Evolutionary conservation across 768 basidiomycete genomes (phyloP).

Genomic region (Mycena amicta): DNA sequence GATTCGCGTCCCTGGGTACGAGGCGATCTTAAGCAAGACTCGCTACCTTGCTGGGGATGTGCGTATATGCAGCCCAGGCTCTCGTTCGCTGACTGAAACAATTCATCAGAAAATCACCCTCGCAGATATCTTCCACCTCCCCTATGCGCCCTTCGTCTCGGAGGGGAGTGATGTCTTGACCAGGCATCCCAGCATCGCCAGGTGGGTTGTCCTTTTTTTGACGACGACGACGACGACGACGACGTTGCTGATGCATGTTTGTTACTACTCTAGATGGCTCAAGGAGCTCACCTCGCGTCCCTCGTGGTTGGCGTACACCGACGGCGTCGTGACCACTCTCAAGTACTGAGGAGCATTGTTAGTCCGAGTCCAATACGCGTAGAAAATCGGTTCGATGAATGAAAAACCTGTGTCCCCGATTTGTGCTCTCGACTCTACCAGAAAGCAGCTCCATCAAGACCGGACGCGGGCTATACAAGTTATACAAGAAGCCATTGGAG

Average conservation of each 20-base stretch:
- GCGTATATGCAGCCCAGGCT: conserved; percentile 7
- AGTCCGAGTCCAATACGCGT: no score
- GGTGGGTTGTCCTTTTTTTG: not conserved
- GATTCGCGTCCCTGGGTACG: conserved; percentile 42
- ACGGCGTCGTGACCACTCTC: not conserved
- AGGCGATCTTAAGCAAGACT: conserved; percentile 43
- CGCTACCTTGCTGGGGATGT: conserved; percentile 47
- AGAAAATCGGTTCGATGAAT: no score
- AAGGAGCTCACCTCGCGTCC: conserved; percentile 9
- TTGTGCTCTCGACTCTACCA: no score
- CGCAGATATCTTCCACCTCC: conserved; percentile 53
- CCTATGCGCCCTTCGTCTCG: conserved; percentile 27
- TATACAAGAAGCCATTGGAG: no score
- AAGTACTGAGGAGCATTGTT: no score
- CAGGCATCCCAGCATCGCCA: not conserved
- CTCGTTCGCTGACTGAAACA: no score
- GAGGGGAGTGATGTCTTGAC: not conserved
- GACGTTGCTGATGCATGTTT: not conserved
- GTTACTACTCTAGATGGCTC: conserved; percentile 3
- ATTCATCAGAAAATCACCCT: conserved; percentile 36
- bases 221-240: no score
- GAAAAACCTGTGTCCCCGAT: no score
- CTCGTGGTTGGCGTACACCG: conserved; percentile 7
- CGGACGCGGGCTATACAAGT: no score
- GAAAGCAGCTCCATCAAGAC: no score